These are phyloP conservation scores for Pinus taeda DNA, from an alignment of 75 land plant species.

Conservation along the genomic window DNA sequence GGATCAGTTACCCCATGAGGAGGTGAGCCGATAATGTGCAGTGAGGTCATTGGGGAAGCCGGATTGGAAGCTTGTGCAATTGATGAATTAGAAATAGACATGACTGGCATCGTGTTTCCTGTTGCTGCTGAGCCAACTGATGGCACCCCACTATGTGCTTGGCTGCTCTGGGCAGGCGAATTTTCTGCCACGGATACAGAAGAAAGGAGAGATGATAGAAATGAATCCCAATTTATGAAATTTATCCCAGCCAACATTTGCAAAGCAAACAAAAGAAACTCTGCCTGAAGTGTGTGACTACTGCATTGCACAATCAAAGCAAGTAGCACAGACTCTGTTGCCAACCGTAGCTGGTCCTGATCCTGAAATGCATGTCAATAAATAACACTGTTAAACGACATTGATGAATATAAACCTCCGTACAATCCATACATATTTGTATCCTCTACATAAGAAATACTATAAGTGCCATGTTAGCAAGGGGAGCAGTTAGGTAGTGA, in stretches of 20 bases:
- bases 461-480: not conserved
- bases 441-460: not conserved
- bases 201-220: conserved; percentile 73
- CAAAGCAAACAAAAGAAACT: conserved; percentile 82
- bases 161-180: conserved; percentile 34
- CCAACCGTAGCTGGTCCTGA: conserved; percentile 72
- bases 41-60: conserved; percentile 66
- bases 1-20: conserved; percentile 60
- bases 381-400: not conserved
- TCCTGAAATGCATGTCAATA: conserved; percentile 54
- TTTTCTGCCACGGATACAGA: conserved; percentile 57
- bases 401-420: not conserved
- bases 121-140: conserved; percentile 24
- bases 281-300: conserved; percentile 80
- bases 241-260: conserved; percentile 61
- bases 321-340: conserved; percentile 80
- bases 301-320: conserved; percentile 78
- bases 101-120: conserved; percentile 24
- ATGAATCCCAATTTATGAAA: conserved; percentile 88
- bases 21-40: conserved; percentile 74
- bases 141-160: conserved; percentile 18
- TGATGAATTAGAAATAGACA: conserved; percentile 27
- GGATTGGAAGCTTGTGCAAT: conserved; percentile 65
- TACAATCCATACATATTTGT: not conserved
- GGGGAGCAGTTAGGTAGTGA: not conserved